Evolutionary conservation across 352 stramenopile genomes (phyloP).

Genomic region (Thalassiosira exigua): DNA sequence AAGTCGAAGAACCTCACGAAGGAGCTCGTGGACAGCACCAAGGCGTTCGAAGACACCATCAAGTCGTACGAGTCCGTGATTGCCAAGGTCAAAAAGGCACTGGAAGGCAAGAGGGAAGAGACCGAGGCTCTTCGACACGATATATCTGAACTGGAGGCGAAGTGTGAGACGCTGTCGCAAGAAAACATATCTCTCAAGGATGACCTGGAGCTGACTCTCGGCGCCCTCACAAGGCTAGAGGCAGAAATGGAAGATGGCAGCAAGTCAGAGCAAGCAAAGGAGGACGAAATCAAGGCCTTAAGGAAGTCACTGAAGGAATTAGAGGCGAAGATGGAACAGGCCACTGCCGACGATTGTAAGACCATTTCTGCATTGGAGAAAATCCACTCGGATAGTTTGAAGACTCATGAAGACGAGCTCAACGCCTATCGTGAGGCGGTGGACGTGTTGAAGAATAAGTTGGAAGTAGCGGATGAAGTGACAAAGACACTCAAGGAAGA

Average conservation of each 20-base stretch:
- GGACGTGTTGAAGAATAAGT: constrained; percentile 5
- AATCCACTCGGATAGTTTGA: constrained; percentile 17
- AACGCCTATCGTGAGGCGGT: constrained; percentile 15
- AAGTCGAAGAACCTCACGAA: constrained; percentile 32
- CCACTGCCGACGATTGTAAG: not conserved
- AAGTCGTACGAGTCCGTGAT: constrained; percentile 14
- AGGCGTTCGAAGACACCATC: constrained; percentile 33
- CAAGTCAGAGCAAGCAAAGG: not conserved
- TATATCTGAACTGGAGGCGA: constrained; percentile 1
- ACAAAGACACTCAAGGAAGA: constrained; percentile 5
- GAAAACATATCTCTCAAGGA: too few species aligned
- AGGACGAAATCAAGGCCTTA: constrained; percentile 3
- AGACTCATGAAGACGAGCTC: constrained; percentile 24
- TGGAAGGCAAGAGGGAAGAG: constrained; percentile 28
- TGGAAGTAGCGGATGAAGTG: constrained; percentile 10
- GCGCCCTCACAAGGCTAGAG: not conserved
- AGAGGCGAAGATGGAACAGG: constrained; percentile 14
- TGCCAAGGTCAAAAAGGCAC: constrained; percentile 27
- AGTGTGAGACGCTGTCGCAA: too few species aligned
- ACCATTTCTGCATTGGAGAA: constrained; percentile 18
- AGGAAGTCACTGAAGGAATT: constrained; percentile 8
- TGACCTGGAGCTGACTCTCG: constrained; percentile 1
- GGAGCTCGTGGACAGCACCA: constrained; percentile 31
- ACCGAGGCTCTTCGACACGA: constrained; percentile 16
- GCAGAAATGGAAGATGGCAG: constrained; percentile 12